Evolutionary conservation across 2,329 filamentous ascomycete species (phyloP).

Genomic region (Aspergillus pseudoviridinutans): DNA sequence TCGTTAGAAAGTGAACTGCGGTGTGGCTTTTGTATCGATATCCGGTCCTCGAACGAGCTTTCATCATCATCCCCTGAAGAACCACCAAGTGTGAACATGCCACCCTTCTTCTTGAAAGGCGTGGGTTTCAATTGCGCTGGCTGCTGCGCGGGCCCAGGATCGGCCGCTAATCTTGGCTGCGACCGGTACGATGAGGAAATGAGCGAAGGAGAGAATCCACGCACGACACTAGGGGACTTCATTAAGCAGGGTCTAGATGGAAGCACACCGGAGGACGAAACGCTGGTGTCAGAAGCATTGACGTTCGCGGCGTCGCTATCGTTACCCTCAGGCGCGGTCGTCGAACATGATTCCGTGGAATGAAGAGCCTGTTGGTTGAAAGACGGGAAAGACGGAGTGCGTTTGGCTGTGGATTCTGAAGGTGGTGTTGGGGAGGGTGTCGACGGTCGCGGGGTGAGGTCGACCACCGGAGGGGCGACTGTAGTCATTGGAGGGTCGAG

Average conservation of each 20-base stretch:
- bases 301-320: slow-evolving; percentile 42
- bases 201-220: slow-evolving; percentile 78
- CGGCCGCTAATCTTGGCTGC: slow-evolving; percentile 52
- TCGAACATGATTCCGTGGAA: slow-evolving; percentile 59
- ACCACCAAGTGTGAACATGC: slow-evolving; percentile 69
- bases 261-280: slow-evolving; percentile 49
- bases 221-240: slow-evolving; percentile 66
- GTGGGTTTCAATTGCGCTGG: slow-evolving; percentile 59
- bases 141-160: slow-evolving; percentile 50
- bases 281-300: slow-evolving; percentile 58
- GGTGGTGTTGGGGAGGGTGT: slow-evolving; percentile 39
- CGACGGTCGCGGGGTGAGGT: slow-evolving; percentile 42
- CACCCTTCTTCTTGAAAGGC: slow-evolving; percentile 61
- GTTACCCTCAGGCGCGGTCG: slow-evolving; percentile 45
- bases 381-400: slow-evolving; percentile 28
- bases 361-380: slow-evolving; percentile 32
- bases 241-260: slow-evolving; percentile 48
- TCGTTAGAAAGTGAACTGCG: slow-evolving; percentile 55
- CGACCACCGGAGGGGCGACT: slow-evolving; percentile 36
- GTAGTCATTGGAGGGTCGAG: slow-evolving; percentile 45
- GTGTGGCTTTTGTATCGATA: slow-evolving; percentile 49
- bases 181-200: slow-evolving; percentile 65
- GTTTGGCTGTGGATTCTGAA: slow-evolving; percentile 24
- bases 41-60: slow-evolving; percentile 64
- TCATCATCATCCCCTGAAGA: slow-evolving; percentile 83